phyloP scores from a whole-genome alignment of 2,329 filamentous ascomycete genomes.

The Zymoseptoria crescenta region DNA sequence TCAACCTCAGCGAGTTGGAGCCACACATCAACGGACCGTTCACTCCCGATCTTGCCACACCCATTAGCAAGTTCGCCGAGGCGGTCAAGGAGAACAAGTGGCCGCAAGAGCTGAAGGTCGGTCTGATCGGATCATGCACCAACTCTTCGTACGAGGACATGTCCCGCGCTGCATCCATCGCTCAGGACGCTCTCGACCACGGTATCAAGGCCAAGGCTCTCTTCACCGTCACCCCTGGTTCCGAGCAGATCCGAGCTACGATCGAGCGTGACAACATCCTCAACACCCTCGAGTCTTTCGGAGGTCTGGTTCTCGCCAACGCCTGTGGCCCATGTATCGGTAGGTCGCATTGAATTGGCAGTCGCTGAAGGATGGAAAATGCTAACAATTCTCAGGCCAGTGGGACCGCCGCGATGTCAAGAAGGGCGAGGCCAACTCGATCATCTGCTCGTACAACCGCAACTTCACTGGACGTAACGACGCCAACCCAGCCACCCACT shows the following conservation, averaged over 20 bases:
- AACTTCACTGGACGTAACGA: conserved; percentile 99
- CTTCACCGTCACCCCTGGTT: conserved; percentile 93
- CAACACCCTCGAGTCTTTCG: conserved; percentile 91
- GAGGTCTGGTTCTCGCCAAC: conserved; percentile 89
- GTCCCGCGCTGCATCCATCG: conserved; percentile 86
- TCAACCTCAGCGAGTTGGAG: conserved; percentile 91
- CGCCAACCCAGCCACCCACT: conserved; percentile 88
- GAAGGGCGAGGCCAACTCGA: conserved; percentile 94
- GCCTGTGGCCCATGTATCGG: conserved; percentile 87
- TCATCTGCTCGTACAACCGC: conserved; percentile 98
- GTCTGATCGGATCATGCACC: conserved; percentile 96
- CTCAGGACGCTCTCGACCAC: conserved; percentile 80
- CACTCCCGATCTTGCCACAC: conserved; percentile 94
- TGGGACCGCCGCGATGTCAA: conserved; percentile 91
- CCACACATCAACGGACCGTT: conserved; percentile 98
- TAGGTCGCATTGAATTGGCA: conserved; percentile 5
- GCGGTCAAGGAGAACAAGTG: conserved; percentile 90
- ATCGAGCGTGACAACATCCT: conserved; percentile 58
- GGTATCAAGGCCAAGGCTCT: conserved; percentile 88
- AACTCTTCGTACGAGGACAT: conserved; percentile 88
- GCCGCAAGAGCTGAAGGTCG: conserved; percentile 94
- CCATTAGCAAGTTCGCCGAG: conserved; percentile 94
- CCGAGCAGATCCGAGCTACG: conserved; percentile 92
- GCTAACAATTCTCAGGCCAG: conserved; percentile 43
- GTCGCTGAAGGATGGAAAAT: conserved; percentile 1